Evolutionary conservation across 495 filamentous ascomycete species (phyloP), one percentile per base, ranked within the genome.

Genomic region (Talaromyces proteolyticus): DNA sequence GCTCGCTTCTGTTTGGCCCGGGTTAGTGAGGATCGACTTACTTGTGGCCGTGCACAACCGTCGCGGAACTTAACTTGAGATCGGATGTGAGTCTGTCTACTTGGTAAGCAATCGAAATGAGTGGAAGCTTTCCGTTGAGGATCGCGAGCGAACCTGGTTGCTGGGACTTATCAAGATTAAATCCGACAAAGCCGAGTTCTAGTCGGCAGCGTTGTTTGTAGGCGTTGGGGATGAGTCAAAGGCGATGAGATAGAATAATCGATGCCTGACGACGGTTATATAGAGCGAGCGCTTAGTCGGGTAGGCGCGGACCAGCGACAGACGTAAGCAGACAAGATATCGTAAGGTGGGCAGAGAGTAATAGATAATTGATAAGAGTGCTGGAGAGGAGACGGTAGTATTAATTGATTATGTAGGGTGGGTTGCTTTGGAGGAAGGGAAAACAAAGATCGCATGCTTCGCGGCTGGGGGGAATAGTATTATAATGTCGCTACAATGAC

Each of bases 41-140:
- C 26, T 34, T 47, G 45, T 47, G 45, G 45, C 45, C 45, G 45
- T 47, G 45, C 45, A 49, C 47, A 37, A 12, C 25, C 47, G 47
- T n/a, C 16, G 34, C 47, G 47, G 47, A 49, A 49, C 11, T 49
- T 18, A 22, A 17, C 16, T 48, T 36, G 19, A 45, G 43, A 45
- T 26, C 43, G 25, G 21, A 23, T 17, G 42, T 38, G 21, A 8
- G 16, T 12, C 22, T 47, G n/a, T 29, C 19, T 36, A 19, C 34
- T 29, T 47, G 16, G 44, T 36, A 34, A 36, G 44, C 44, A 24
- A 47, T 49, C 29, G 46, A 49, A 49, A 8, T 8, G 22, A 8
- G 20, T 49, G 47, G 47, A 49, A 49, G 47, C 47, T 39, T 49
- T 49, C 47, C 47, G 46, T 5, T 7, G 24, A 3, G 24, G 44